Evolutionary conservation across 768 basidiomycete genomes (phyloP), one percentile per base, ranked within the genome.

Genomic region (Crepidotus variabilis): DNA sequence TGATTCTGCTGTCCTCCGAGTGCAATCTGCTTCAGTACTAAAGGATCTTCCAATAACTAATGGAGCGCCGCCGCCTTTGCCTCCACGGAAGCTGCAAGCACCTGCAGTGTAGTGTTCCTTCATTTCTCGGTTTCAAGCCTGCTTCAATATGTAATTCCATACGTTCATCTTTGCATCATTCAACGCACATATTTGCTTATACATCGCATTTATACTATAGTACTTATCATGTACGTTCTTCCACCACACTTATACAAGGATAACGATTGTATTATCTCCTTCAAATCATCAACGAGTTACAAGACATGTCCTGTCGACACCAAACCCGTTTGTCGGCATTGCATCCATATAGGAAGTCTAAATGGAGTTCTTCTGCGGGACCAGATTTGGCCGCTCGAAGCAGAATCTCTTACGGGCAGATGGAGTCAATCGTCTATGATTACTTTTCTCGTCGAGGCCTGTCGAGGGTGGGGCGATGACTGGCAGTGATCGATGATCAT

Each of bases 21-120:
- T 20, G 39, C 13, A 43, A 22, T 39, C 61, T 7, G 6, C 47
- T 18, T 32, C 50, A 36, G 51, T 52, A 45, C 57, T 48, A 53
- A 60, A 54, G 47, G 48, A 47, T 53, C 63, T 47, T 36, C 43
- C 33, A 7, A 47, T 55, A n/a, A 47, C 60, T 47, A 63, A 60
- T 55, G 59, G 58, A 13, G 62, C 59, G 11, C 66, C 68, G 50
- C 81, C 81, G 2, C 79, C 81, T 1, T 71, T 81, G 21, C 82
- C 81, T 3, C 79, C 81, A 3, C 76, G 81, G 43, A 68, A 68
- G n/a, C 63, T 54, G 24, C 39, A 43, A 43, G 3, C 39, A 11
- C 18, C 39, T 43, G 18, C 39, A 43, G 13, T 11, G 3, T 43
- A 43, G 39, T 16, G 13, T 16, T 20, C 14, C 3, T 14, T 11